These are phyloP conservation scores for Aureobasidium leucospermi DNA, from an alignment of 2,329 filamentous ascomycete species.

Conservation along the genomic window DNA sequence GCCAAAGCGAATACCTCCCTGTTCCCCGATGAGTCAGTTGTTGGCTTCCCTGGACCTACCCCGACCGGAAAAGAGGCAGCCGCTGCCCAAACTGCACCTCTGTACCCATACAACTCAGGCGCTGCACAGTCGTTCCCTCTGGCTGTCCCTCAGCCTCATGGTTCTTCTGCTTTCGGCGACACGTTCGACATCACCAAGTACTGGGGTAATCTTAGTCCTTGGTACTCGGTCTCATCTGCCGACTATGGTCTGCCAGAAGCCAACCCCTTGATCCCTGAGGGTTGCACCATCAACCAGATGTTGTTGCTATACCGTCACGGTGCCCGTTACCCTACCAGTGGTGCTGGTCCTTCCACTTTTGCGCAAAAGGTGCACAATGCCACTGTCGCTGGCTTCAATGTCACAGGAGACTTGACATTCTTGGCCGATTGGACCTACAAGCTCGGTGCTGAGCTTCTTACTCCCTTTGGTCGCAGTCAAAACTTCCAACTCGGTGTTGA, in stretches of 20 bases:
- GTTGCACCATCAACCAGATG: conserved; percentile 12
- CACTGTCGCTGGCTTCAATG: conserved; percentile 3
- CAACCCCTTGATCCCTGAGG: neutral
- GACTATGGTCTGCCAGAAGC: conserved; percentile 2
- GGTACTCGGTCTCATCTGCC: conserved; percentile 11
- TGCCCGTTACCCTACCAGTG: conserved; percentile 13
- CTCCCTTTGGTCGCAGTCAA: conserved; percentile 9
- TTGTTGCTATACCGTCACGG: conserved; percentile 12
- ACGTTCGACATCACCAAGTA: conserved; percentile 9
- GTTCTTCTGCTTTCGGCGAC: neutral
- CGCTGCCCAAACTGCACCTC: conserved; percentile 1
- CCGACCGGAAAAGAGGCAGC: neutral
- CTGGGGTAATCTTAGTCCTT: conserved; percentile 11
- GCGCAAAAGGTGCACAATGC: conserved; percentile 2
- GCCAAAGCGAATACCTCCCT: conserved; percentile 1
- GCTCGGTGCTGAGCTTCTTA: conserved; percentile 11
- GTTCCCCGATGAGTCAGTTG: conserved; percentile 1
- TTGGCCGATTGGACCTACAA: conserved; percentile 12
- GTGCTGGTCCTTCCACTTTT: conserved; percentile 7
- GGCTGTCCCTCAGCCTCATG: conserved; percentile 1
- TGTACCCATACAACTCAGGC: conserved; percentile 9
- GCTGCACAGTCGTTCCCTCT: neutral
- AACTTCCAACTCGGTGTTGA: conserved; percentile 11
- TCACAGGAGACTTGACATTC: conserved; percentile 1
- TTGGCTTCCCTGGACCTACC: conserved; percentile 10